Evolutionary conservation across 179 eudicot species (phyloP), one percentile per base, ranked within the genome.

Genomic region (Actinidia polygama): DNA sequence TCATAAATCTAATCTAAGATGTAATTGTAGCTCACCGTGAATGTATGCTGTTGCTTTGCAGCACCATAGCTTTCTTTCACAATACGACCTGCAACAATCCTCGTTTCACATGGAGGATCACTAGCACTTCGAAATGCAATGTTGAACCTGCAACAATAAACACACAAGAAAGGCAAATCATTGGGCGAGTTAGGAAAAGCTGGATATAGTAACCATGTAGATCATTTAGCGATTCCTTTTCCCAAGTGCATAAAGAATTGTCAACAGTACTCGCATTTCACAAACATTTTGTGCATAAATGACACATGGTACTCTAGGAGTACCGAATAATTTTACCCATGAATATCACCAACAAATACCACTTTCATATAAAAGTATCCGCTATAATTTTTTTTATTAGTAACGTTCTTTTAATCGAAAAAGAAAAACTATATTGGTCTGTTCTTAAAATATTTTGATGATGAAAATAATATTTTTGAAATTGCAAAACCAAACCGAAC

Each of bases 41-140:
- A 94, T 54, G 98, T 94, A 74, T 94, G 98, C 53, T 94, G 98
- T 79, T 94, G 98, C 91, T 94, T 94, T n/a, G 93, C 95, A 82
- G 92, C 92, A 76, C 98, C 98, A 75, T 94, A 94, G 81, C 98
- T 94, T 87, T 94, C 98, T 85, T 94, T 94, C 84, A 93, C 93
- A 81, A 94, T 91, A 55, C 94, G 89, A n/a, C 97, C 98, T 63
- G 93, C 97, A 72, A 93, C 89, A 21, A 84, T 71, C 83, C 98
- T 87, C 46, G 82, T 90, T 50, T 97, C 98, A 83, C 94, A 89
- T 50, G 94, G 92, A 85, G 95, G 93, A 75, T 94, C 97, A 84
- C 40, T 81, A 21, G 98, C 93, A 87, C 93, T 91, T 79, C 94
- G 91, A 49, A 97, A 91, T 30, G 78, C 93, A 72, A 93, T 86